These are phyloP conservation scores for Melampsora occidentalis DNA, from an alignment of 1,284 basidiomycete genomes.

Conservation along the genomic window DNA sequence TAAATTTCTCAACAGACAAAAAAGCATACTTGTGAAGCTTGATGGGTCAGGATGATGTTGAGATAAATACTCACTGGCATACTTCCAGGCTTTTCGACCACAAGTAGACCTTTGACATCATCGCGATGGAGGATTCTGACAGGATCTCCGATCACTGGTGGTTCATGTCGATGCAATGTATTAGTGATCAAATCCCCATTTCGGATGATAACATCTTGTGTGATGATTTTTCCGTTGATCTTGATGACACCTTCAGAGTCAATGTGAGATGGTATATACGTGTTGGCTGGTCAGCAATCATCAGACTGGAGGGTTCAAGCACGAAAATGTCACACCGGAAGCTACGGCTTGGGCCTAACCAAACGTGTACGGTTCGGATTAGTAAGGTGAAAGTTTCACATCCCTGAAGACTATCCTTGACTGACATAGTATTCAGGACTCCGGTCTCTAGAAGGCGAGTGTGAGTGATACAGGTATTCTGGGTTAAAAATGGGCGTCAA, in stretches of 20 bases:
- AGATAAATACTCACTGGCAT: conserved; percentile 62
- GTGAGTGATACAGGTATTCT: not conserved
- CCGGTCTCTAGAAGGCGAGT: conserved; percentile 31
- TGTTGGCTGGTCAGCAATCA: not conserved
- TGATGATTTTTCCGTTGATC: conserved; percentile 79
- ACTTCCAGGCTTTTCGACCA: conserved; percentile 91
- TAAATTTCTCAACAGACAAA: conserved; percentile 59
- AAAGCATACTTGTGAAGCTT: conserved; percentile 30
- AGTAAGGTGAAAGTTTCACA: too few relatives aligned
- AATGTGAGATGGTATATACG: not conserved
- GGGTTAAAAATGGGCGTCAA: not conserved
- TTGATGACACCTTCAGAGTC: conserved; percentile 70
- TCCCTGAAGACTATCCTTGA: not conserved
- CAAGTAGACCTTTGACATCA: conserved; percentile 73
- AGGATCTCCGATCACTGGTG: conserved; percentile 82
- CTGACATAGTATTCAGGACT: conserved; percentile 43
- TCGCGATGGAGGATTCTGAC: conserved; percentile 77
- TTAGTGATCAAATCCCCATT: conserved; percentile 93
- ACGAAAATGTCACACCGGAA: conserved; percentile 22
- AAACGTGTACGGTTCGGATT: too few relatives aligned
- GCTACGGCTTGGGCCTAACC: conserved; percentile 39
- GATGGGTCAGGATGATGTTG: conserved; percentile 48
- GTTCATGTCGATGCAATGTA: conserved; percentile 91
- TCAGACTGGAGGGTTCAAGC: not conserved
- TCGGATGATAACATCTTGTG: conserved; percentile 72